Evolutionary conservation across 2,329 filamentous ascomycete species (phyloP).

Genomic region (Cryphonectria nitschkei): DNA sequence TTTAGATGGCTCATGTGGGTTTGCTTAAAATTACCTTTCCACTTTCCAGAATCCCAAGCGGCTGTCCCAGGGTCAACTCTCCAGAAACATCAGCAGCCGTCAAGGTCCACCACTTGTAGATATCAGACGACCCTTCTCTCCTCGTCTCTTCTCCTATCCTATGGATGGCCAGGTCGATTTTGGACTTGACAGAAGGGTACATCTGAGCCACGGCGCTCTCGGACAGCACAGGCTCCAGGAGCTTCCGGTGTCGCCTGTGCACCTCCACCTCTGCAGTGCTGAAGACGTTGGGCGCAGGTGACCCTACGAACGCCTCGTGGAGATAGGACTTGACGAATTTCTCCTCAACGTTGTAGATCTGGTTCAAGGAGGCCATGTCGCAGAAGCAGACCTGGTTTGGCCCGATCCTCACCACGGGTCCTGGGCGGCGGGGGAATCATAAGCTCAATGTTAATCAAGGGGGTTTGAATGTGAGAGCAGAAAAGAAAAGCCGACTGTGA

Average conservation of each 20-base stretch:
- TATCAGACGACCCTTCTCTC: conserved; percentile 43
- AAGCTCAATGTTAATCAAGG: background rate
- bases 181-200: conserved; percentile 41
- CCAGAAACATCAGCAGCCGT: conserved; percentile 59
- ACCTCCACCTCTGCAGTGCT: conserved; percentile 43
- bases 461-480: background rate
- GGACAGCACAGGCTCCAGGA: conserved; percentile 47
- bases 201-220: conserved; percentile 40
- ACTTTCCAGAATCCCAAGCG: conserved; percentile 54
- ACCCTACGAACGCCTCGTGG: conserved; percentile 31
- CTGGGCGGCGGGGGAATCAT: background rate
- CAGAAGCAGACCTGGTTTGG: conserved; percentile 35
- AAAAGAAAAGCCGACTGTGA: background rate
- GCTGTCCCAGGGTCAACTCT: conserved; percentile 58
- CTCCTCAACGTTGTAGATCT: conserved; percentile 37
- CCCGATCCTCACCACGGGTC: conserved; percentile 35
- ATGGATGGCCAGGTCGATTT: conserved; percentile 45
- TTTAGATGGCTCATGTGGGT: too few species aligned
- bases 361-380: conserved; percentile 32
- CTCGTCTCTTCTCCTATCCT: conserved; percentile 50
- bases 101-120: conserved; percentile 58
- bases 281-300: conserved; percentile 41
- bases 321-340: conserved; percentile 36
- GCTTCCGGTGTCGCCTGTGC: conserved; percentile 45
- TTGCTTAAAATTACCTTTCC: conserved; percentile 44